Evolutionary conservation across 139 green algal genomes (phyloP).

Genomic region (Volvox reticuliferus): DNA sequence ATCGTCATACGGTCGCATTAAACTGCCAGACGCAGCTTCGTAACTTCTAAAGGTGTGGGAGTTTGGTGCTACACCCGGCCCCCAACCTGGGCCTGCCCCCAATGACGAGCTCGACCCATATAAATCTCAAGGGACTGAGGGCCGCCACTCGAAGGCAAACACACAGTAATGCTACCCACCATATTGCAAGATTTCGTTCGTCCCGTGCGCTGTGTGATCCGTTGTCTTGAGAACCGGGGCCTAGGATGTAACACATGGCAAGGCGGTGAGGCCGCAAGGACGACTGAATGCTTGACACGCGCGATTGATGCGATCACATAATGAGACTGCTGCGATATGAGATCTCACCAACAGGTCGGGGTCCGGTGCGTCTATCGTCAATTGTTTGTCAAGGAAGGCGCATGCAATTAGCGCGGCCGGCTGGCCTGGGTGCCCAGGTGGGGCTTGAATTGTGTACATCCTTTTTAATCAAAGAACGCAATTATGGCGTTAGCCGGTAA

Average conservation of each 20-base stretch:
- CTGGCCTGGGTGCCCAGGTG: constrained; percentile 67
- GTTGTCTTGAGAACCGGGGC: constrained; percentile 17
- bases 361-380: constrained; percentile 66
- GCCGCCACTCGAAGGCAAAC: too few relatives aligned
- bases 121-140: too few relatives aligned
- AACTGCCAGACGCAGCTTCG: too few relatives aligned
- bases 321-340: neutral
- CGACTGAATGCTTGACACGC: neutral
- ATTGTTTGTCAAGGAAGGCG: constrained; percentile 46
- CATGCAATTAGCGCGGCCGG: constrained; percentile 62
- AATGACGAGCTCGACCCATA: too few relatives aligned
- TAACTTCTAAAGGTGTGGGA: too few relatives aligned
- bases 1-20: too few relatives aligned
- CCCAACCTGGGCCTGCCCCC: too few relatives aligned
- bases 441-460: constrained; percentile 53
- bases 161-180: neutral
- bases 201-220: constrained; percentile 32
- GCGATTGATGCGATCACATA: neutral
- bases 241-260: neutral
- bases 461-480: neutral
- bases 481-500: neutral
- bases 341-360: constrained; percentile 59
- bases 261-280: neutral
- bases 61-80: too few relatives aligned
- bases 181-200: constrained; percentile 3